Percentiles rank a stretch among this genome's conserved stretches.
Evolutionary conservation across 1,284 basidiomycete genomes (phyloP).

Genomic region (Apiotrichum sp.): DNA sequence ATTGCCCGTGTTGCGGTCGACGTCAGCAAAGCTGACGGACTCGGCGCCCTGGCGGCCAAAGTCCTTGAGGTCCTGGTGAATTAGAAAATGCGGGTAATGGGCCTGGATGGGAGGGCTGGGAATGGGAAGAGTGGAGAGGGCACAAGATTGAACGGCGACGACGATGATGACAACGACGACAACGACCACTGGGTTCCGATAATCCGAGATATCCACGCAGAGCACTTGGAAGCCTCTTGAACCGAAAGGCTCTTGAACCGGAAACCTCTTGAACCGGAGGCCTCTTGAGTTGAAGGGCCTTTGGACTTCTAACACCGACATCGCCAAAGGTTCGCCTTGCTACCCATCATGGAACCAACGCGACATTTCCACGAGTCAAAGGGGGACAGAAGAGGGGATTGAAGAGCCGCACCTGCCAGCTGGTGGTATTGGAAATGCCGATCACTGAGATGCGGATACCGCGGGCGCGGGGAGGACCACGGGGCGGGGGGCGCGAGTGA

Average conservation of each 20-base stretch:
- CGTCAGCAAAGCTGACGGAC: slow-evolving; percentile 79
- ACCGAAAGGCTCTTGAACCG: too few relatives aligned
- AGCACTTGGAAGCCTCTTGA: too few relatives aligned
- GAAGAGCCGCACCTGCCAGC: slow-evolving; percentile 78
- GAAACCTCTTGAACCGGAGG: too few relatives aligned
- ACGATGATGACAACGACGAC: too few relatives aligned
- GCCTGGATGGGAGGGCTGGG: not conserved
- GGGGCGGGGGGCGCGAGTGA: slow-evolving; percentile 23
- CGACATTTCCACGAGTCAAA: not conserved
- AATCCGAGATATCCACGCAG: too few relatives aligned
- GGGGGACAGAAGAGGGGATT: slow-evolving; percentile 2
- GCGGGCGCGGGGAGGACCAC: slow-evolving; percentile 39
- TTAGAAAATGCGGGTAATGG: not conserved
- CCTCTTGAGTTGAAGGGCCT: too few relatives aligned
- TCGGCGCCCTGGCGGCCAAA: slow-evolving; percentile 86
- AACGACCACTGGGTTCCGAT: too few relatives aligned
- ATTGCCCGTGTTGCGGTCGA: slow-evolving; percentile 78
- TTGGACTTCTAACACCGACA: too few relatives aligned
- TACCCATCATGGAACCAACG: not conserved
- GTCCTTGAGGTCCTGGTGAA: slow-evolving; percentile 82
- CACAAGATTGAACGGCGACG: too few relatives aligned
- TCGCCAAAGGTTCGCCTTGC: not conserved
- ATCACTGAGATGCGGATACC: slow-evolving; percentile 77
- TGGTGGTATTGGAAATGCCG: slow-evolving; percentile 82
- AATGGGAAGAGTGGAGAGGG: not conserved